Base-by-base conservation (phyloP, 148 eudicot genomes). In the Salicornia ramosissima region DNA sequence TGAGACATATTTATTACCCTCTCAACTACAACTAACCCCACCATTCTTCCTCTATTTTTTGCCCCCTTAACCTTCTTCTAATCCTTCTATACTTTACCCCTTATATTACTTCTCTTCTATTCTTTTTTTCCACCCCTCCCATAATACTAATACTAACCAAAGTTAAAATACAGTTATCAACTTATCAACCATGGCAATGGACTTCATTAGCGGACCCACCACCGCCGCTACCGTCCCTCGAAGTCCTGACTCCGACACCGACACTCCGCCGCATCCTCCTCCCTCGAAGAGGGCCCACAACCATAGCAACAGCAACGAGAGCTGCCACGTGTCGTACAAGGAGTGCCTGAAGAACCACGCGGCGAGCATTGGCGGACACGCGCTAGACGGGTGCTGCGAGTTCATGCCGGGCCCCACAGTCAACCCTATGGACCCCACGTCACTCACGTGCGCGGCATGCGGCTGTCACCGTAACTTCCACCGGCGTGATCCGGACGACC, bases 401-500 rank as follows among this genome's bases (percentile, higher is more conserved):
- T 91, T 86, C 80, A 86, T 91, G 91, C 87, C 88, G 1, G 76
- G 88, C 3, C 80, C 90, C 67, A 54, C 80, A 12, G 51, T 80
- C 66, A 66, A 73, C 65, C 46, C 71, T 2, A 0, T 65, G 1
- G 79, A 82, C 61, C 85, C 91, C 79, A 71, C 78, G 29, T 80
- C 86, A 21, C 86, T 90, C 33, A 81, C 60, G 30, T 90, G 96
- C 71, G 93, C 89, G 42, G 96, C 88, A 8, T 90, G 96, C 59
- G 92, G 90, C 6, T 90, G 96, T 74, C 96, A 90, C 84, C 92
- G 96, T 13, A 90, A 86, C 71, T 90, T 90, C 82, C 96, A 90
- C 84, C 96, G 93, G 71, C 88, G 88, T 0, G 90, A 84, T 45
- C 81, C 87, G 0, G 81, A 76, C 33, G 86, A 79, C 40, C 76